Evolutionary conservation across 1,284 basidiomycete species (phyloP).

Genomic region (Rhizoctonia solani): DNA sequence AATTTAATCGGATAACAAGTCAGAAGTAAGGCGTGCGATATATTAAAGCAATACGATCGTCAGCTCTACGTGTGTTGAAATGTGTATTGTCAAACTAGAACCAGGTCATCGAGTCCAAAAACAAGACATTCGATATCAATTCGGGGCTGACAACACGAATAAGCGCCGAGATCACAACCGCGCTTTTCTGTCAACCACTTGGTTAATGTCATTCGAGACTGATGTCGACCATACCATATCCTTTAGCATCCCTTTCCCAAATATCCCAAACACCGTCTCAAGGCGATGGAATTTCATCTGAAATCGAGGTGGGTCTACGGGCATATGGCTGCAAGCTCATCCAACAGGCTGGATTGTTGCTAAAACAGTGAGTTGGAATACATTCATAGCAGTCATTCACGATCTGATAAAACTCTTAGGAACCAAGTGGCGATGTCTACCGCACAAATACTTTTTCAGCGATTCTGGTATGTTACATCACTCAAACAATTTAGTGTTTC

Average conservation of each 20-base stretch:
- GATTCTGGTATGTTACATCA: slow-evolving; percentile 96
- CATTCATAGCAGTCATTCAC: slow-evolving; percentile 1
- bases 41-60: no score
- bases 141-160: not conserved
- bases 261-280: slow-evolving; percentile 78
- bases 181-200: slow-evolving; percentile 13
- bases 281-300: slow-evolving; percentile 77
- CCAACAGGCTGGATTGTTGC: slow-evolving; percentile 88
- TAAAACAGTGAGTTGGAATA: slow-evolving; percentile 71
- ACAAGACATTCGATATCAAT: no score
- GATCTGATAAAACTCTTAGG: slow-evolving; percentile 50
- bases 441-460: slow-evolving; percentile 93
- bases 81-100: no score
- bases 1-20: not conserved
- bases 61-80: no score
- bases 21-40: no score
- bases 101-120: not conserved
- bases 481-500: slow-evolving; percentile 91
- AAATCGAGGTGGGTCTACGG: slow-evolving; percentile 84
- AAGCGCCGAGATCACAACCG: not conserved
- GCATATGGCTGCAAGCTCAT: slow-evolving; percentile 91
- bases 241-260: slow-evolving; percentile 81
- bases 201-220: no score
- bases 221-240: slow-evolving; percentile 72
- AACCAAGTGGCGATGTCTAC: slow-evolving; percentile 97